Evolutionary conservation across 2,329 filamentous ascomycete species (phyloP), one percentile per base, ranked within the genome.

Genomic region (Arthrinium puccinioides): DNA sequence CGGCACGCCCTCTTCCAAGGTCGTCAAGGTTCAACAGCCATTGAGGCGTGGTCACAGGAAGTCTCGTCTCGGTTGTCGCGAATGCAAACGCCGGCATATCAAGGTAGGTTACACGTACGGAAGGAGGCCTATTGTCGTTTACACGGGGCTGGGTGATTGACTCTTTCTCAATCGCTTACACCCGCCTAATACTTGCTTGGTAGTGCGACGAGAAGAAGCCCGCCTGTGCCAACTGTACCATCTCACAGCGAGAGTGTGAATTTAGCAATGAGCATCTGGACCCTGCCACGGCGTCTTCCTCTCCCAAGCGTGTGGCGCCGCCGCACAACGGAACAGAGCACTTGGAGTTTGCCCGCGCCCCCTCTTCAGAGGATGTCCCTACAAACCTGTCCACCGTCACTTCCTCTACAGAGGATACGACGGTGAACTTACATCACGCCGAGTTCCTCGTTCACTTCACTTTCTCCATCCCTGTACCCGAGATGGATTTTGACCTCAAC

Each of bases 371-470:
- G 8, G 6, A 15, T 13, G 2, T n/a, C 5, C 15, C 7, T 9
- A 29, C n/a, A 6, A 18, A 9, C 9, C 14, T 16, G 8, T 9
- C 9, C 14, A 14, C 28, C 18, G 9, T 13, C 16, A 9, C 10
- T n/a, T n/a, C 26, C 13, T 5, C 26, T n/a, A 16, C 14, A 2
- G 26, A n/a, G 9, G n/a, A 4, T 2, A 13, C 7, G 16, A 21
- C 35, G 15, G 42, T 63, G 24, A 62, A 63, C 16, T 32, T 55
- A 18, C 41, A 47, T 21, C 60, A 63, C 40, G 56, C 56, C 48
- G 56, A 63, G 32, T 54, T 62, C 14, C 44, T 62, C 21, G 42
- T 56, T 16, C 57, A 62, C 32, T 43, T 55, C n/a, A 45, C 56
- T 24, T 52, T 57, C 24, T 48, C 47, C 20, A 41, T 59, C 7